Base-by-base conservation (phyloP, 495 filamentous ascomycete genomes). In the Penicillium ochrochloron region DNA sequence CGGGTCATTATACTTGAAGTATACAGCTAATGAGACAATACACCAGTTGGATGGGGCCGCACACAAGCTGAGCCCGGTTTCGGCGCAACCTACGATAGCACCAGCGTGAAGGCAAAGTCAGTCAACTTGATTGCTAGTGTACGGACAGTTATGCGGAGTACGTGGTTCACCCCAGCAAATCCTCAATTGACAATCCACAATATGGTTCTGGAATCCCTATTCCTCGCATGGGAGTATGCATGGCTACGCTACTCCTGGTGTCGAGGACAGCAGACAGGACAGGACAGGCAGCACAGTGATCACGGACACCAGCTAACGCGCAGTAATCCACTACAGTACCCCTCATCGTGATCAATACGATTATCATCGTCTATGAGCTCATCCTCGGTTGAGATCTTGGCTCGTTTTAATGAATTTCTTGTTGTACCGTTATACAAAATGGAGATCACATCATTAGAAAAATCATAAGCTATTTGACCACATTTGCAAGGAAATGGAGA, bases 81-180 rank as follows among this genome's bases (percentile, higher is more conserved):
- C 75, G 93, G 93, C 62, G 83, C 85, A 60, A 76, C 81, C 62
- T 83, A 84, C 61, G 92, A 93, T 70, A 84, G 82, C 65, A 81
- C 86, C 70, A 95, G 93, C 77, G 86, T 94, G 63, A 96, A 96
- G 80, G 90, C 86, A 37, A 94, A 92, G 74, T 84, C 92, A 29
- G 84, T 98, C 66, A 94, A 96, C 75, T 76, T 98, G 76, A 93
- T 98, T 67, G 89, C 91, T 23, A 93, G 91, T 72, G 92, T 97
- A 65, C 81, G 95, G 78, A 97, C 92, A 58, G 77, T 98, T 54
- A 97, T 97, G 92, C 88, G 95, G 81, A 93, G 94, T 98, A 85
- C 59, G 93, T 88, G 23, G 8, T 8, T 19, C 7, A 15, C 29
- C 53, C 60, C 12, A 23, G 5, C 6, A 41, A 17, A 11, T 11